Evolutionary conservation across 306 rosid genomes (phyloP).

Genomic region (Cicer judaicum): DNA sequence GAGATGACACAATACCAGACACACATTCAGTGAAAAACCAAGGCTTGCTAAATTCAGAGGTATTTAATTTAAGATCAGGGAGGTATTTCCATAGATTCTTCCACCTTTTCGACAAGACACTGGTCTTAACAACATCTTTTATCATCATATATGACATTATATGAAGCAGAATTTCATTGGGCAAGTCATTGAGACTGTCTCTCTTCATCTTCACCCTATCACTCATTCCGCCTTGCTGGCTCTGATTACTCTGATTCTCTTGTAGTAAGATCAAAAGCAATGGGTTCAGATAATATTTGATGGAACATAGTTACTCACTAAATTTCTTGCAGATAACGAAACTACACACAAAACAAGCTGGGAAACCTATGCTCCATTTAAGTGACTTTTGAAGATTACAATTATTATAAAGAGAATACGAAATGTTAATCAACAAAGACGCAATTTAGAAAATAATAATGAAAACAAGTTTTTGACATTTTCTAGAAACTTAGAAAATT

Average conservation of each 20-base stretch:
- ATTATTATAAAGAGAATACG: no score
- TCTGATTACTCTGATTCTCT: neutral
- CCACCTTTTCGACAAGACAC: slow-evolving; percentile 33
- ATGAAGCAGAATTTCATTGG: neutral
- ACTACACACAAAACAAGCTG: no score
- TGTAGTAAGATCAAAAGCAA: neutral
- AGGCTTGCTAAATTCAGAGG: neutral
- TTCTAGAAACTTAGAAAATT: no score
- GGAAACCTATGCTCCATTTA: no score
- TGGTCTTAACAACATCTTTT: slow-evolving; percentile 2
- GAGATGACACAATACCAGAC: slow-evolving; percentile 7
- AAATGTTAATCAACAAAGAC: no score
- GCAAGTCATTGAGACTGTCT: slow-evolving; percentile 14
- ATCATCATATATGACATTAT: slow-evolving; percentile 11
- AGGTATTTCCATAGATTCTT: slow-evolving; percentile 29
- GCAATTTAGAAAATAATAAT: no score
- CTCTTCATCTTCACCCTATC: neutral
- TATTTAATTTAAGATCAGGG: slow-evolving; percentile 19
- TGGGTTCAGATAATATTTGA: neutral
- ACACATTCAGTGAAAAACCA: slow-evolving; percentile 14
- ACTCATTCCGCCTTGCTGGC: neutral
- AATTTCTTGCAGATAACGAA: no score
- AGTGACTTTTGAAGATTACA: no score
- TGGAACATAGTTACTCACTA: neutral
- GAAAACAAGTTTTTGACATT: no score